Evolutionary conservation across 2,329 filamentous ascomycete genomes (phyloP).

Genomic region (Aspergillus sp.): DNA sequence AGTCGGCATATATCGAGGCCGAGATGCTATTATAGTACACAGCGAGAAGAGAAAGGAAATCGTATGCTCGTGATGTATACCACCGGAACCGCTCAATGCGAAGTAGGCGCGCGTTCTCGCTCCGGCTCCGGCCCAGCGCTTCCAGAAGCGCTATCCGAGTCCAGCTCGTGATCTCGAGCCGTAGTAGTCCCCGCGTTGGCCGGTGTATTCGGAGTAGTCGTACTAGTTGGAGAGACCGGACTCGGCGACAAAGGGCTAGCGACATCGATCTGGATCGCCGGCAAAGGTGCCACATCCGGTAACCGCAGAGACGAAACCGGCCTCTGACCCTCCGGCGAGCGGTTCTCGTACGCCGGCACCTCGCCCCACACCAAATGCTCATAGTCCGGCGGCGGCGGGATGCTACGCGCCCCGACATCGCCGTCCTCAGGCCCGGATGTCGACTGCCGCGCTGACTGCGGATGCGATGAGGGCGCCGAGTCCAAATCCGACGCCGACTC

Average conservation of each 20-base stretch:
- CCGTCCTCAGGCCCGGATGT: slow-evolving; percentile 20
- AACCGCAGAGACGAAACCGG: slow-evolving; percentile 9
- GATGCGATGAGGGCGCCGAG: slow-evolving; percentile 18
- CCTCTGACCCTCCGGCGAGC: slow-evolving; percentile 2
- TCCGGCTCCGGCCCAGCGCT: too few species aligned
- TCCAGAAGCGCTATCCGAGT: too few species aligned
- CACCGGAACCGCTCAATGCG: too few species aligned
- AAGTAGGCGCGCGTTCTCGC: too few species aligned
- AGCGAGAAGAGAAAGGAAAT: too few species aligned
- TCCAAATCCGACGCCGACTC: slow-evolving; percentile 23
- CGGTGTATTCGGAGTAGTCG: too few species aligned
- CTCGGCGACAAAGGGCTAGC: slow-evolving; percentile 18
- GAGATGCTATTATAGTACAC: too few species aligned
- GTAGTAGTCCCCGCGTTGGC: too few species aligned
- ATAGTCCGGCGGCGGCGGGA: slow-evolving; percentile 34
- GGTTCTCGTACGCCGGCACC: slow-evolving; percentile 29
- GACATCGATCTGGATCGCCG: slow-evolving; percentile 23
- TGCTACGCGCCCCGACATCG: slow-evolving; percentile 28
- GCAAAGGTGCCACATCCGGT: slow-evolving; percentile 15
- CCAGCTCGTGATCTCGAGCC: too few species aligned
- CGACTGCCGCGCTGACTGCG: slow-evolving; percentile 8
- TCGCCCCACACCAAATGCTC: slow-evolving; percentile 36
- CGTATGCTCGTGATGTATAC: too few species aligned
- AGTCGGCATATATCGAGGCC: too few species aligned
- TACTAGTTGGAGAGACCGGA: slow-evolving; percentile 15